Base-by-base conservation (phyloP, 257 asterid species). In the Verbascum thapsus region DNA sequence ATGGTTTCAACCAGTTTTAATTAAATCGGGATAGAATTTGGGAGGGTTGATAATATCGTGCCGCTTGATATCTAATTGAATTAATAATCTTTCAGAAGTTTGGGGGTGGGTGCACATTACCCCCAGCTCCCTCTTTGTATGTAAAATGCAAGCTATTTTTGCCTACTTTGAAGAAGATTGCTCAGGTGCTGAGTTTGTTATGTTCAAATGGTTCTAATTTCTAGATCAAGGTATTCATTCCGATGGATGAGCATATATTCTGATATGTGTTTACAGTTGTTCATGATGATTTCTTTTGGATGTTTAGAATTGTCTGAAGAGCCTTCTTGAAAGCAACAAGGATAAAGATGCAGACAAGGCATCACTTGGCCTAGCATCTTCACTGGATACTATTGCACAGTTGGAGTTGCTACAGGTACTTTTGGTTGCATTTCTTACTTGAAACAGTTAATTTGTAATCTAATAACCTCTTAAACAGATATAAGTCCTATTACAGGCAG, bases 351-450 rank as follows among this genome's bases (percentile, higher is more conserved):
- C 90, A 13, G 97, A 92, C 76, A 85, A 81, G 73, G 88, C 85
- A 57, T 89, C 99, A 51, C 78, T 85, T 41, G 84, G 83, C 61
- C 95, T 92, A 73, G 89, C 96, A 19, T 83, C 94, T 69, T 63
- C 99, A 42, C 78, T 92, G 53, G 94, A 92, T 70, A 85, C 79
- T 50, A 79, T 92, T 67, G 95, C 95, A 32, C 82, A 89, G 78
- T 48, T 92, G 86, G 99, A 92, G 80, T 72, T 92, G 84, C 78
- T 92, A 53, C 97, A 92, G 97, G 98, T 91, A 78, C 30, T 60
- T 30, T 34, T 72, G 47, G 61, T 30, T 65, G 67, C 61, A 40
- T 45, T 68, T 60, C 26, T 52, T 54, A 68, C 13, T 37, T 35
- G 63, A 41, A 20, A 18, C 26, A 54, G 16, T 40, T 17, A 64